Evolutionary conservation across 441 rosid species (phyloP).

Genomic region (Metrosideros polymorpha): DNA sequence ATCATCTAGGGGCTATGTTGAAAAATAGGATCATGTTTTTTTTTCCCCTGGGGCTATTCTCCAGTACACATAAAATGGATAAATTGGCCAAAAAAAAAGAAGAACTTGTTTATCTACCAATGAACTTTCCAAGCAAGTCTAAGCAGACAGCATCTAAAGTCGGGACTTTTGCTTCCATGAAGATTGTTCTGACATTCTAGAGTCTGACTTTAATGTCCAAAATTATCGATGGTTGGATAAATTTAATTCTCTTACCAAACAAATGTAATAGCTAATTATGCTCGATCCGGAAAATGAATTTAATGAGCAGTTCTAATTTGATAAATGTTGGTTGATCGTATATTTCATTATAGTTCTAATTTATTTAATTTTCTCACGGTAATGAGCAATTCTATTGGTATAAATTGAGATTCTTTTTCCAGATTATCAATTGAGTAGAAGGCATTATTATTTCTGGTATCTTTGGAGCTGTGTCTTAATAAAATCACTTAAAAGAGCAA

Average conservation of each 20-base stretch:
- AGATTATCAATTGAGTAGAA: too few species aligned
- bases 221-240: not conserved
- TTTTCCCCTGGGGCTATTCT: not conserved
- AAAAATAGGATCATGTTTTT: not conserved
- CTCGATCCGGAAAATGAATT: not conserved
- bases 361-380: fast-evolving
- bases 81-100: not conserved
- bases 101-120: not conserved
- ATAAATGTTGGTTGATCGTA: too few species aligned
- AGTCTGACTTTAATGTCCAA: not conserved
- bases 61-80: not conserved
- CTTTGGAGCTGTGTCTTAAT: not conserved
- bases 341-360: too few species aligned
- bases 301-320: not conserved
- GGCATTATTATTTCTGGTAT: not conserved
- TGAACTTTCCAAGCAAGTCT: not conserved
- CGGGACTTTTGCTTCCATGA: not conserved
- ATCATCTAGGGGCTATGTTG: not conserved
- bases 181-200: not conserved
- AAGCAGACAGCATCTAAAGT: not conserved
- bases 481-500: not conserved
- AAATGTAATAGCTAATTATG: not conserved
- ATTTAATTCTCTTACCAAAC: not conserved
- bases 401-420: too few species aligned
- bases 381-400: not conserved